These are phyloP conservation scores for Populus davidiana DNA, from an alignment of 345 rosid genomes.

Conservation along the genomic window DNA sequence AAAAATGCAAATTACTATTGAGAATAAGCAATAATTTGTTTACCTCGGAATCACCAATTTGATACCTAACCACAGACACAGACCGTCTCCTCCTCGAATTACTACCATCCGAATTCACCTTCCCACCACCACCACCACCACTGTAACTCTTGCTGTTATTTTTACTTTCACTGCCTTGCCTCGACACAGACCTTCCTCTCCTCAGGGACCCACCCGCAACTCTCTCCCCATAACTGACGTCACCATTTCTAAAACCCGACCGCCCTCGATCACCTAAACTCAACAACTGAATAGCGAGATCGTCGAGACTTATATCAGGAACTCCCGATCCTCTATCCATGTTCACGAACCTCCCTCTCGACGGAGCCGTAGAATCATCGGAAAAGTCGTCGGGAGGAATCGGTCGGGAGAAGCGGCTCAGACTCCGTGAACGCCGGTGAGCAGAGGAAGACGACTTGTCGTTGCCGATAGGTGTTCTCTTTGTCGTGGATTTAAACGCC, in stretches of 20 bases:
- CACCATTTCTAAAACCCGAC: conserved; percentile 35
- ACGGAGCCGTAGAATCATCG: conserved; percentile 47
- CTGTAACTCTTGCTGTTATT: conserved; percentile 22
- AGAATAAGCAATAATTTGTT: not conserved
- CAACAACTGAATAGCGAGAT: conserved; percentile 69
- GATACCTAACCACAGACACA: conserved; percentile 61
- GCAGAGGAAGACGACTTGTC: conserved; percentile 35
- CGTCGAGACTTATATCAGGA: conserved; percentile 81
- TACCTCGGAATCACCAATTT: conserved; percentile 80
- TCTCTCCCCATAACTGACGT: conserved; percentile 33
- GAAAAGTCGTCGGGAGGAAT: conserved; percentile 29
- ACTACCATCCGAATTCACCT: conserved; percentile 35
- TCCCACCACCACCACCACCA: conserved; percentile 30
- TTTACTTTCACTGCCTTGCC: conserved; percentile 44
- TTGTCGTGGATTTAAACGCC: conserved; percentile 62
- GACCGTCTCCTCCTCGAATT: conserved; percentile 67
- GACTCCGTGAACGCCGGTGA: conserved; percentile 72
- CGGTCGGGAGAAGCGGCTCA: conserved; percentile 76
- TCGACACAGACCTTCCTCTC: conserved; percentile 85
- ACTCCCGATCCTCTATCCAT: conserved; percentile 77
- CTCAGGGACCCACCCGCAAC: conserved; percentile 39
- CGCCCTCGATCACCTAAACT: conserved; percentile 51
- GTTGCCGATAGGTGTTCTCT: conserved; percentile 41
- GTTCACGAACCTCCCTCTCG: conserved; percentile 76
- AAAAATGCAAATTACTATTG: not conserved